These are phyloP conservation scores for Prunus armeniaca DNA, from an alignment of 306 rosid species.

Conservation along the genomic window DNA sequence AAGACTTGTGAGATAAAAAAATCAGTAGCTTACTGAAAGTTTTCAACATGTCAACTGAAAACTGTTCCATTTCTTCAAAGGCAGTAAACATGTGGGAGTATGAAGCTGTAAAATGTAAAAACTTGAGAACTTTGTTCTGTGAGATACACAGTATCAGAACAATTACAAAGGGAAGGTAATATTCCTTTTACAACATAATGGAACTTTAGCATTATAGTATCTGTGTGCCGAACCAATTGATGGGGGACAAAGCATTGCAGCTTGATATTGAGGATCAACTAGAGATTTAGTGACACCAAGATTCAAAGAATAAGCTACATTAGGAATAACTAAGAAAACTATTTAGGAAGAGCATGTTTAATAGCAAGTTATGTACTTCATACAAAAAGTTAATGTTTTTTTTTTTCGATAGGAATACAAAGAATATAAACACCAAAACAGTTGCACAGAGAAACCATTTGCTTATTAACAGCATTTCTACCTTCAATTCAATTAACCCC, in stretches of 20 bases:
- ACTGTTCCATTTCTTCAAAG: not conserved
- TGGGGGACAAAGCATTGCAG: not conserved
- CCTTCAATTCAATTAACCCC: not conserved
- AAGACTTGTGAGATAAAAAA: conserved; percentile 21
- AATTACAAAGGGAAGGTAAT: not conserved
- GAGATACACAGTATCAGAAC: not conserved
- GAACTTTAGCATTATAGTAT: not conserved
- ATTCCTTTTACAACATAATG: not conserved
- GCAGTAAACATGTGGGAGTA: not conserved
- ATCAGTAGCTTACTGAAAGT: not conserved
- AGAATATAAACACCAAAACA: not conserved
- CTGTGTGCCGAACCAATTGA: not conserved
- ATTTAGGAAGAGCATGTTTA: not conserved
- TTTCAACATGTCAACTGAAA: not conserved
- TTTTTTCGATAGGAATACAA: not conserved
- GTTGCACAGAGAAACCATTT: not conserved
- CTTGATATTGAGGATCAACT: not conserved
- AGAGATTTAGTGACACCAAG: not conserved
- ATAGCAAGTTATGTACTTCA: not conserved
- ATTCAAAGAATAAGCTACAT: not conserved
- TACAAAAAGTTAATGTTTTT: not conserved
- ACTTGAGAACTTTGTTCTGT: not conserved
- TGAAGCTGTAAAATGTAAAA: not conserved
- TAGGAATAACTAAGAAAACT: not conserved
- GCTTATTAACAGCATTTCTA: not conserved